Evolutionary conservation across 2,329 filamentous ascomycete species (phyloP).

Genomic region (Calonectria hongkongensis): DNA sequence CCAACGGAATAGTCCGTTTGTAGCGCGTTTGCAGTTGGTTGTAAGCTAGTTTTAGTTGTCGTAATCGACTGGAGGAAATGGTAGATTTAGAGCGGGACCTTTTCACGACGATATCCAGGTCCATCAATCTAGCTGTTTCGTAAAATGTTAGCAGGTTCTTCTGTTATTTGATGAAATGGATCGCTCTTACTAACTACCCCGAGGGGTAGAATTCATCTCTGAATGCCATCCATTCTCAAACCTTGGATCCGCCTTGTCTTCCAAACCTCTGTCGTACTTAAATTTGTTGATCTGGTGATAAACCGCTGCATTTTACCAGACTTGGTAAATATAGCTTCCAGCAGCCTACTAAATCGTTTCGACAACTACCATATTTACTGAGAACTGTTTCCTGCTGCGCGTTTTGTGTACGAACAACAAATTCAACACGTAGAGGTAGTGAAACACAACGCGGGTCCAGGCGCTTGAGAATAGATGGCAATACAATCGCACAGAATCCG

Average conservation of each 20-base stretch:
- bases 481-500: not conserved
- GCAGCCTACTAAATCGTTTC: not conserved
- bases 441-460: too few species aligned
- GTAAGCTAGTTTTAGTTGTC: slow-evolving; percentile 17
- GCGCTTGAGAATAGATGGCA: too few species aligned
- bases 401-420: not conserved
- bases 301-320: not conserved
- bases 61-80: not conserved
- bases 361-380: not conserved
- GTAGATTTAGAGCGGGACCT: slow-evolving; percentile 16
- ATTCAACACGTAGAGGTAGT: too few species aligned
- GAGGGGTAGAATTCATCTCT: slow-evolving; percentile 1
- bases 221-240: not conserved
- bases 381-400: not conserved
- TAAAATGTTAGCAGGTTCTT: not conserved
- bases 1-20: not conserved
- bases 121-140: not conserved
- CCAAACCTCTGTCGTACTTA: not conserved
- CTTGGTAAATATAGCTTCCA: not conserved
- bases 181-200: not conserved
- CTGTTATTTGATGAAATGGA: too few species aligned
- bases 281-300: not conserved
- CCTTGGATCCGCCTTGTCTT: not conserved
- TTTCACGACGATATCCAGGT: slow-evolving; percentile 25
- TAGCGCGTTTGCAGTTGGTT: not conserved